Evolutionary conservation across 1,284 basidiomycete genomes (phyloP), one percentile per base, ranked within the genome.

Genomic region (Cutaneotrichosporon cyanovorans): DNA sequence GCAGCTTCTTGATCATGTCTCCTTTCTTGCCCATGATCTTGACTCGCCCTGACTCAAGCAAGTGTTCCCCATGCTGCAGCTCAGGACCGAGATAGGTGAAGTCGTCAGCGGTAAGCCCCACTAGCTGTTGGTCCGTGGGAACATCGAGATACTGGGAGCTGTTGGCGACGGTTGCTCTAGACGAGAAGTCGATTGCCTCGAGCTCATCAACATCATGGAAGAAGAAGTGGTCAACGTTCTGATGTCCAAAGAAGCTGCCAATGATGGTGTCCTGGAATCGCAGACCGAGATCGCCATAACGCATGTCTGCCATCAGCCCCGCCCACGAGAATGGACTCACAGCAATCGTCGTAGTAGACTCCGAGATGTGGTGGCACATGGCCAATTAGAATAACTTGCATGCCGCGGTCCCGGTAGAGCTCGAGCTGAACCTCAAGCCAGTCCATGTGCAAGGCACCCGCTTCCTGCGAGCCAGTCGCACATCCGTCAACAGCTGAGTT

Each of bases 181-280:
- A 37, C 6, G 34, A 22, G 14, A 43, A 28, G 35, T 22, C 22
- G 34, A 43, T 23, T 18, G 41, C 50, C 47, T 70, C 64, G 14
- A 73, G 61, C 40, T 68, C 68, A 18, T 62, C 43, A 25, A 71
- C 67, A 55, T 69, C 61, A 37, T 74, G 59, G 58, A 73, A 69
- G 55, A 72, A 70, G 59, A 74, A 73, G 51, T 74, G 72, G 46
- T 75, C 74, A 32, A 72, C 52, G 57, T 72, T 72, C 65, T 67
- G 69, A 54, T 79, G 77, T 0, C 91, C 91, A 58, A 79, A 96
- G 32, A 92, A 75, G 72, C 92, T 87, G 0, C 87, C 89, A 21
- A 95, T 76, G 53, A 95, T 85, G 7, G 87, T 91, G 67, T 92
- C 89, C 68, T 93, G 89, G 71, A 80, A 93, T 46, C 85, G 75